phyloP scores from a whole-genome alignment of 2,329 filamentous ascomycete genomes.

The Penicillium brasilianum region DNA sequence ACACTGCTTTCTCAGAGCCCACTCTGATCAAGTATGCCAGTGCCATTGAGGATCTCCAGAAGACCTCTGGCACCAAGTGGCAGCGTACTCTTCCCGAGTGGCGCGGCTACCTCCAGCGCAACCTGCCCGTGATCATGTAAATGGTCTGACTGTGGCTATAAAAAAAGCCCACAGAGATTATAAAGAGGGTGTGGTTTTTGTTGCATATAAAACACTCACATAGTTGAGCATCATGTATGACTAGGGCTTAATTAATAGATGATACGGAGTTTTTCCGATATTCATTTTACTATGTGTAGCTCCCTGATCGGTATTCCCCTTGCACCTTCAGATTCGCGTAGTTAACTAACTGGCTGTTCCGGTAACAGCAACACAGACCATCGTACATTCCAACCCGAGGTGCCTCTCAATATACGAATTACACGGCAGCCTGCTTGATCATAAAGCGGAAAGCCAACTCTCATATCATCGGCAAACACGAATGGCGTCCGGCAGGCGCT shows the following conservation, averaged over 20 bases:
- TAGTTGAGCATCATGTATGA: constrained; percentile 14
- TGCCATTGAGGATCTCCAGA: constrained; percentile 66
- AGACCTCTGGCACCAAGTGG: constrained; percentile 49
- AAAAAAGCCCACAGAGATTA: background rate
- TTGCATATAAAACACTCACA: constrained; percentile 14
- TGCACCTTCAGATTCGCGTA: no score
- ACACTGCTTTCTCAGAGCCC: constrained; percentile 66
- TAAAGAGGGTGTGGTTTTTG: background rate
- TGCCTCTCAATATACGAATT: background rate
- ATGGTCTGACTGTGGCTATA: background rate
- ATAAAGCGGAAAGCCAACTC: background rate
- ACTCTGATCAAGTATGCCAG: constrained; percentile 65
- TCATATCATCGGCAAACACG: background rate
- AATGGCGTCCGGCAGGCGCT: background rate
- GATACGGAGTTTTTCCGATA: background rate
- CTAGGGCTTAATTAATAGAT: constrained; percentile 16
- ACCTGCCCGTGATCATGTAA: constrained; percentile 42
- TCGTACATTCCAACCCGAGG: background rate
- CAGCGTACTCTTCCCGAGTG: constrained; percentile 59
- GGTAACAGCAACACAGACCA: background rate
- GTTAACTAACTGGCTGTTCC: background rate
- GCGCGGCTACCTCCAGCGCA: constrained; percentile 55
- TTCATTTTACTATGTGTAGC: background rate
- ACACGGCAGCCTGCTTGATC: background rate
- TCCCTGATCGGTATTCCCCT: background rate